These are phyloP conservation scores for Cordyceps militaris DNA, from an alignment of 2,329 filamentous ascomycete species.

Conservation along the genomic window DNA sequence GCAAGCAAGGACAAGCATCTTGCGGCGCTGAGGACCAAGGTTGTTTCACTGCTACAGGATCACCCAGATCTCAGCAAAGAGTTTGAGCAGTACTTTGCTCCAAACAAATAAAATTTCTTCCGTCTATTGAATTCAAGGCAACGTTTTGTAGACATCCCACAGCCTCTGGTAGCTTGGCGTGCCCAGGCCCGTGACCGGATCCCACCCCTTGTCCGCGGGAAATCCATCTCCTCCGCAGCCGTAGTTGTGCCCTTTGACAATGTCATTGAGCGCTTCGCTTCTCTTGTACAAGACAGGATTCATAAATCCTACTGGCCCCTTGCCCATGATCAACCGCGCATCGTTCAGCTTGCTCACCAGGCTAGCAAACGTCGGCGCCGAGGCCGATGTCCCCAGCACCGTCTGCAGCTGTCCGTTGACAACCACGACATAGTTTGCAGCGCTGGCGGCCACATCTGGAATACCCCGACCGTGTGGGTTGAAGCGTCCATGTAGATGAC, in stretches of 20 bases:
- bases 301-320: not conserved
- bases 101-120: too few species aligned
- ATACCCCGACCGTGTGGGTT: not conserved
- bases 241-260: not conserved
- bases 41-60: too few species aligned
- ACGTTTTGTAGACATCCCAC: too few species aligned
- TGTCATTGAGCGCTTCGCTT: not conserved
- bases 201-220: not conserved
- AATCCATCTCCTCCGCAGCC: not conserved
- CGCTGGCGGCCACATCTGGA: not conserved
- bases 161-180: too few species aligned
- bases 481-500: too few species aligned
- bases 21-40: too few species aligned
- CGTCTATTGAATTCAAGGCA: too few species aligned
- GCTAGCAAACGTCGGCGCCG: not conserved
- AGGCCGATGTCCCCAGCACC: not conserved
- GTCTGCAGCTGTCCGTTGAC: not conserved
- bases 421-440: not conserved
- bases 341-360: not conserved
- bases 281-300: not conserved
- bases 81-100: too few species aligned
- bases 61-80: too few species aligned
- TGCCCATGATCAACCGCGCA: not conserved
- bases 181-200: not conserved
- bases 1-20: too few species aligned